Evolutionary conservation across 805 yeast species (phyloP).

Genomic region (Blastobotrys americana): DNA sequence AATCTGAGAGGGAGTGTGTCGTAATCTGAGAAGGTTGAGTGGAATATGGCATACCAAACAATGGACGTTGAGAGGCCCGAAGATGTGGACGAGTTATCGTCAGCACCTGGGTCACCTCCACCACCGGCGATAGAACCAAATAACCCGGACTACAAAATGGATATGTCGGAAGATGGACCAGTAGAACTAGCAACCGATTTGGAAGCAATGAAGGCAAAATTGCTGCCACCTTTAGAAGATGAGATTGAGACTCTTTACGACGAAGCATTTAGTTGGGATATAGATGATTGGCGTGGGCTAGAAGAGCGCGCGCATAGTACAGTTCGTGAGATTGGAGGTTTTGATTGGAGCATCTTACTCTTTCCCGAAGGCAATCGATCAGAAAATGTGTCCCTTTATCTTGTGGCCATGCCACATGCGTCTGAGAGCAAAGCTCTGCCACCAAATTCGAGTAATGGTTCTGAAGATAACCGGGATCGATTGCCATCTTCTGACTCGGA

Average conservation of each 20-base stretch:
- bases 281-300: slow-evolving; percentile 31
- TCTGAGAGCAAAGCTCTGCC: not conserved
- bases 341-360: slow-evolving; percentile 47
- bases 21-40: no score
- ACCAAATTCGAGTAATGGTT: not conserved
- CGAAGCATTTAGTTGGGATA: slow-evolving; percentile 29
- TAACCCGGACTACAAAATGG: not conserved
- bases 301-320: slow-evolving; percentile 30
- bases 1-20: no score
- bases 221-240: slow-evolving; percentile 19
- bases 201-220: slow-evolving; percentile 13
- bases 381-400: slow-evolving; percentile 59
- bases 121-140: no score
- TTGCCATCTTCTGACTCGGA: slow-evolving; percentile 2
- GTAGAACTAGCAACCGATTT: slow-evolving; percentile 8
- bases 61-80: not conserved
- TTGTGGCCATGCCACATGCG: slow-evolving; percentile 54
- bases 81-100: not conserved
- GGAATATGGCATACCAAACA: not conserved
- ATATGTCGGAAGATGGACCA: not conserved
- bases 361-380: slow-evolving; percentile 71
- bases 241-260: slow-evolving; percentile 24
- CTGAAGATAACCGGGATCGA: not conserved
- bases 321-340: slow-evolving; percentile 26
- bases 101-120: not conserved